Percentiles rank a stretch among this genome's conserved stretches.
Conservation (phyloP, 345 rosid species). For the Fremontodendron californicum region DNA sequence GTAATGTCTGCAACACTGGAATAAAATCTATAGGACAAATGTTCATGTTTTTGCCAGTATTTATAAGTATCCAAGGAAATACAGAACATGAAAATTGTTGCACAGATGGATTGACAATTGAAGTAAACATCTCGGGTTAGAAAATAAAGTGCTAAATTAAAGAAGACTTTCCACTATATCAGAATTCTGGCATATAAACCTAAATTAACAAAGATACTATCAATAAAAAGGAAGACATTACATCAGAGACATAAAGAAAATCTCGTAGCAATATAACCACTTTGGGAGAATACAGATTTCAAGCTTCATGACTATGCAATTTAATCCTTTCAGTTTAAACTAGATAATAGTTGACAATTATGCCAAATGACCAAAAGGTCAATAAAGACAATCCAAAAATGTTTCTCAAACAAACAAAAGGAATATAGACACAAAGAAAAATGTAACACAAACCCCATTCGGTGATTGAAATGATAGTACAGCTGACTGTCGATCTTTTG, state of each 20-base stretch:
- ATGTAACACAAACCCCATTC: conserved; percentile 44
- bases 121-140: background rate
- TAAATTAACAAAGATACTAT: background rate
- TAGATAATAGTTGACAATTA: background rate
- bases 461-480: conserved; percentile 66
- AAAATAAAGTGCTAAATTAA: background rate
- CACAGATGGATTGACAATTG: background rate
- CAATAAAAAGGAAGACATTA: background rate
- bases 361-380: background rate
- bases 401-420: conserved; percentile 6
- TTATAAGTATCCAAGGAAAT: background rate
- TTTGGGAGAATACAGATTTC: background rate
- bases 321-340: background rate
- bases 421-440: background rate
- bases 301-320: background rate
- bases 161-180: background rate
- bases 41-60: background rate
- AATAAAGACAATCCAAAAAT: background rate
- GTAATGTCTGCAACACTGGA: background rate
- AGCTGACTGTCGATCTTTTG: conserved; percentile 88
- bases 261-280: background rate
- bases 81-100: background rate
- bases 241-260: background rate
- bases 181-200: background rate
- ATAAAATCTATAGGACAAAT: background rate